Base-by-base conservation (phyloP, 148 eudicot species). In the Drosera capensis region DNA sequence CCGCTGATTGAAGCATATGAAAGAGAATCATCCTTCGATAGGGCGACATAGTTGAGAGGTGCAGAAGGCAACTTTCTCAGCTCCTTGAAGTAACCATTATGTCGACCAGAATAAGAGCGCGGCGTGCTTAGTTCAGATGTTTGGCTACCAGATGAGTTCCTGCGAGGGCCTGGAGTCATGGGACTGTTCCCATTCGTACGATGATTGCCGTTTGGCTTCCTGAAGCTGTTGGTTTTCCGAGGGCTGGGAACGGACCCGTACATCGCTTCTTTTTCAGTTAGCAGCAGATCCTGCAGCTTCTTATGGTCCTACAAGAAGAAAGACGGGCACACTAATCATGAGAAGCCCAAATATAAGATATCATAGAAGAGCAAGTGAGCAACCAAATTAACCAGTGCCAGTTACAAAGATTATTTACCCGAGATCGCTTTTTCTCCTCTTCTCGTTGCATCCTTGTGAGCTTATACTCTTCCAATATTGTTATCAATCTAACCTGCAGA, bases 401-500 rank as follows among this genome's bases (percentile, higher is more conserved):
- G 8, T 21, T 7, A 21, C 8, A 1, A 31, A 31, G 14, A 13
- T 5, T 34, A 5, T 14, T 5, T 77, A 88, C 97, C 81, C 74
- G 54, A 47, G 59, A 70, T 23, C 81, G 62, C 60, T 65, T 80
- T 68, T 78, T 83, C 56, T 73, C 86, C 55, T 72, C 86, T 68
- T 88, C 97, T 69, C 68, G 83, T 11, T 74, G 86, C 25, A 51
- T 65, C 39, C 97, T 75, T 2, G 83, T 55, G 54, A 80, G 46
- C 60, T 77, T 77, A 45, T 80, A 88, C 48, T 80, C 94, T 62
- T 88, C 92, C 49, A 88, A 60, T 54, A 88, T 75, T 8, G 84
- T 70, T 38, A 88, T 79, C 69, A 88, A 66, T n/a, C 79, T 80
- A 16, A 68, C 79, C 97, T 88, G 68, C 43, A 62, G 29, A 60